These are phyloP conservation scores for Ceratocystis papillata DNA, from an alignment of 2,329 filamentous ascomycete genomes.

Conservation along the genomic window DNA sequence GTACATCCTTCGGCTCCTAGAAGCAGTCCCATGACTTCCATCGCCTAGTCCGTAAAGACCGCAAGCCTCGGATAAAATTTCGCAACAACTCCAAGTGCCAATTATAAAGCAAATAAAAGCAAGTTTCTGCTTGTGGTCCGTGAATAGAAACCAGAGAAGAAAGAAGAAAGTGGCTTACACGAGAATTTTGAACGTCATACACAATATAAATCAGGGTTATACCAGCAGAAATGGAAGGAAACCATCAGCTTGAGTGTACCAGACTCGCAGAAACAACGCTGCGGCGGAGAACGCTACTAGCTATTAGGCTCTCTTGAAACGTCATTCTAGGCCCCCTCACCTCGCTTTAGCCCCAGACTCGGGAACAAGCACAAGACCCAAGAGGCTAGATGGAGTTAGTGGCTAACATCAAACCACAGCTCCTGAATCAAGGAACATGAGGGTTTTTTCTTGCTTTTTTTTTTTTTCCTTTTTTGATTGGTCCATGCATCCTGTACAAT, in stretches of 20 bases:
- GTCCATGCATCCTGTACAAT: too few relatives aligned
- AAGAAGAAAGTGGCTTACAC: not conserved
- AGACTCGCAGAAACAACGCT: too few relatives aligned
- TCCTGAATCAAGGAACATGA: not conserved
- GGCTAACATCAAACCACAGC: not conserved
- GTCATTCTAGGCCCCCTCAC: too few relatives aligned
- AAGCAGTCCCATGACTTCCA: not conserved
- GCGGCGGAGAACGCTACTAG: too few relatives aligned
- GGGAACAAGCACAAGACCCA: too few relatives aligned
- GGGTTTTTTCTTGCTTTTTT: not conserved
- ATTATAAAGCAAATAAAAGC: not conserved
- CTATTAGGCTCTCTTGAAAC: too few relatives aligned
- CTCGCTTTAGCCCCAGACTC: too few relatives aligned
- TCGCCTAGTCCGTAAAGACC: conserved; percentile 12
- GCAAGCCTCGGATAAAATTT: not conserved
- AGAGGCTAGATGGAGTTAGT: too few relatives aligned
- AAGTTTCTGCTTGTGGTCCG: not conserved
- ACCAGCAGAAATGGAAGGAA: not conserved
- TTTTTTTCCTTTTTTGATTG: not conserved
- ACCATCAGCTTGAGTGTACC: too few relatives aligned
- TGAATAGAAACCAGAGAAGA: not conserved
- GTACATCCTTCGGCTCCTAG: not conserved
- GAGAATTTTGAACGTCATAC: too few relatives aligned
- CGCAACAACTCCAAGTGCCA: not conserved
- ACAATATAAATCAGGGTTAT: too few relatives aligned